Conservation (phyloP, 768 basidiomycete genomes). For the Pulveroboletus ravenelii region DNA sequence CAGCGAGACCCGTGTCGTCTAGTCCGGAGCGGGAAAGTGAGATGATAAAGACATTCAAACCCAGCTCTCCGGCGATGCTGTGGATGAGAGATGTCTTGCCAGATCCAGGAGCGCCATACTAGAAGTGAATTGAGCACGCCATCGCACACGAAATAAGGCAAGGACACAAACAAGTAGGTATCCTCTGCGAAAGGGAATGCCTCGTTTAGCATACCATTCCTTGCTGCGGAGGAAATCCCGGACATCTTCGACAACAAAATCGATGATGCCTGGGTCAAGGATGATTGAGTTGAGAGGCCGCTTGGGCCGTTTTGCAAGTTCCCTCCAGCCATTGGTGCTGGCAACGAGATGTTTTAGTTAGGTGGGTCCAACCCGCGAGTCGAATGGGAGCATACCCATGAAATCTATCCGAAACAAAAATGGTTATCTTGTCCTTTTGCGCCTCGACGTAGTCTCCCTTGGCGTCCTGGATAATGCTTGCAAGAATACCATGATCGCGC, state of each 20-base stretch:
- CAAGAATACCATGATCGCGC: slow-evolving; percentile 42
- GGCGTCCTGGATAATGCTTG: slow-evolving; percentile 50
- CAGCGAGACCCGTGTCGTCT: slow-evolving; percentile 56
- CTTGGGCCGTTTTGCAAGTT: slow-evolving; percentile 55
- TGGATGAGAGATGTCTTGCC: slow-evolving; percentile 80
- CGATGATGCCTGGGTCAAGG: slow-evolving; percentile 64
- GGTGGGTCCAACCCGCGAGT: not conserved
- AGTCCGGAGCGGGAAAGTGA: slow-evolving; percentile 59
- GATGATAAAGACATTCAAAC: slow-evolving; percentile 67
- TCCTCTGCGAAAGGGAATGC: slow-evolving; percentile 78
- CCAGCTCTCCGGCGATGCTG: slow-evolving; percentile 72
- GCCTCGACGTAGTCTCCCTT: slow-evolving; percentile 48
- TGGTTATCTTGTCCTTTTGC: slow-evolving; percentile 46
- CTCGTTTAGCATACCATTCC: slow-evolving; percentile 68
- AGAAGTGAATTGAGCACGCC: not conserved
- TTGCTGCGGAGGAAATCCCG: slow-evolving; percentile 65
- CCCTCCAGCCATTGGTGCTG: slow-evolving; percentile 44
- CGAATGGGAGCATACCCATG: slow-evolving; percentile 29
- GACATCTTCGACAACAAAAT: slow-evolving; percentile 63
- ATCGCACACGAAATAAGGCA: not conserved
- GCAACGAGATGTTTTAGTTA: slow-evolving; percentile 1
- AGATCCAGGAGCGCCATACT: slow-evolving; percentile 71
- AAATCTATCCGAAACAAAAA: slow-evolving; percentile 47
- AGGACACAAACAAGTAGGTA: slow-evolving; percentile 51
- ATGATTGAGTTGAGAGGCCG: slow-evolving; percentile 65